These are phyloP conservation scores for Chlamydomonas sp. DNA, from an alignment of 139 green algal genomes.

Conservation along the genomic window DNA sequence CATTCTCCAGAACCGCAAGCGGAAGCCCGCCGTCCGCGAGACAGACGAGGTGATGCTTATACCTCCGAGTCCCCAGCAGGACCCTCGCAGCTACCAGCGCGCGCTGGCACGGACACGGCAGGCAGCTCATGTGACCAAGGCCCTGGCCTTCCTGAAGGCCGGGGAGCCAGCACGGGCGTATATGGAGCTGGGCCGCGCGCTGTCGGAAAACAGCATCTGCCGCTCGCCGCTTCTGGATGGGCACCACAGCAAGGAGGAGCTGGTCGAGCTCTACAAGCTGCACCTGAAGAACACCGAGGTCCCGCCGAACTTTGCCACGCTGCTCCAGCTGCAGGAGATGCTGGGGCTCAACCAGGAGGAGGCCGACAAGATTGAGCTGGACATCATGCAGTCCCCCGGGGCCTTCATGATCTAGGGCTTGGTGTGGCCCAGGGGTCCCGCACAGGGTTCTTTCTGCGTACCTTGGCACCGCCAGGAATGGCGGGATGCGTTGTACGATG, in stretches of 20 bases:
- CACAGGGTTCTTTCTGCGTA: not conserved
- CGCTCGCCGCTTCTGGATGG: constrained; percentile 68
- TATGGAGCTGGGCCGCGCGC: constrained; percentile 74
- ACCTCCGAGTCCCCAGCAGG: constrained; percentile 42
- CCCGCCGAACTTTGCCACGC: constrained; percentile 72
- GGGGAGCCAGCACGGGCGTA: constrained; percentile 66
- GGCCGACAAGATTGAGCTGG: constrained; percentile 68
- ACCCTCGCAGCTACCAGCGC: constrained; percentile 65
- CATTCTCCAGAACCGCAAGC: constrained; percentile 36
- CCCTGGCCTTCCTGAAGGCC: constrained; percentile 69
- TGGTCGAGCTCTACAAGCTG: constrained; percentile 72
- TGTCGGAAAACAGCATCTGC: constrained; percentile 77
- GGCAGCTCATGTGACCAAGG: constrained; percentile 67
- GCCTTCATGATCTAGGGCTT: constrained; percentile 62
- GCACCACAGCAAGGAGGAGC: constrained; percentile 49
- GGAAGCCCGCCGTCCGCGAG: constrained; percentile 33
- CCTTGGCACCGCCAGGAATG: not conserved
- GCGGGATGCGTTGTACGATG: too few species aligned
- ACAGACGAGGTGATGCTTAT: constrained; percentile 20
- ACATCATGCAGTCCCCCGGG: constrained; percentile 52
- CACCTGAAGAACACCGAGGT: constrained; percentile 74
- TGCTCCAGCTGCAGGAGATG: constrained; percentile 79
- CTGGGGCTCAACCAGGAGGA: constrained; percentile 61
- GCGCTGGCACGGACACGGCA: constrained; percentile 79
- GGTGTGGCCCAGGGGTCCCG: not conserved